These are phyloP conservation scores for Ceratobasidium sp. DNA, from an alignment of 1,284 basidiomycete species.

Conservation along the genomic window DNA sequence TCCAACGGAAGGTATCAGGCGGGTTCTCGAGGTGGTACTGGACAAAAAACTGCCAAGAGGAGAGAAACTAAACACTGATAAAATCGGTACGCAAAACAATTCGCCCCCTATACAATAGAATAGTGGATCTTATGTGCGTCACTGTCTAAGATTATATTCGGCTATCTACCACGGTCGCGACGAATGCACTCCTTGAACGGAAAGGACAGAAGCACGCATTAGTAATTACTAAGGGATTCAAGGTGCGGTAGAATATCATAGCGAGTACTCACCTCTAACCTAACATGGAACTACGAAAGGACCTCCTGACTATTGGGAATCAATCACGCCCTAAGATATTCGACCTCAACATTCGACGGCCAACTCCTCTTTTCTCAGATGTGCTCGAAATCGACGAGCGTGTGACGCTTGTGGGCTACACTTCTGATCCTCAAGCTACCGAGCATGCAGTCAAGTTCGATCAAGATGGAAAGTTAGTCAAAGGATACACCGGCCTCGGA, in stretches of 20 bases:
- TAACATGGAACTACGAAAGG: conserved; percentile 60
- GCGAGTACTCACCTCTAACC: conserved; percentile 43
- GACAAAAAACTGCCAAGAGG: conserved; percentile 76
- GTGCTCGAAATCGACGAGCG: conserved; percentile 95
- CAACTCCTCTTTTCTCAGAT: conserved; percentile 81
- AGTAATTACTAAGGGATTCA: conserved; percentile 92
- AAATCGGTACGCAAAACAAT: conserved; percentile 73
- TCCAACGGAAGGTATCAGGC: conserved; percentile 92
- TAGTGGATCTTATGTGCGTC: no score
- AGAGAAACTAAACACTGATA: conserved; percentile 77
- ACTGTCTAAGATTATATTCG: conserved; percentile 82
- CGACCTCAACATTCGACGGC: conserved; percentile 86
- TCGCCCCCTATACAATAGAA: no score
- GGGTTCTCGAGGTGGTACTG: conserved; percentile 86
- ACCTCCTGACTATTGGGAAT: conserved; percentile 91
- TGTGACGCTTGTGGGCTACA: conserved; percentile 93
- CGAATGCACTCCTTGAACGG: conserved; percentile 94
- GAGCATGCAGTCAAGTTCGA: conserved; percentile 82
- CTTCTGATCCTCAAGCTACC: conserved; percentile 85
- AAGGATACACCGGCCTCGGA: conserved; percentile 79
- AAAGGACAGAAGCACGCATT: conserved; percentile 93
- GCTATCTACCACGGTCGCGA: conserved; percentile 94
- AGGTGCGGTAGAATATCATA: conserved; percentile 53
- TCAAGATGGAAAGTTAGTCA: conserved; percentile 72
- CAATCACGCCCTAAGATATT: conserved; percentile 93